Percentiles rank a stretch among this genome's conserved stretches.
These are phyloP conservation scores for Plasmodium berghei DNA, from an alignment of 169 alveolate genomes.

Conservation along the genomic window DNA sequence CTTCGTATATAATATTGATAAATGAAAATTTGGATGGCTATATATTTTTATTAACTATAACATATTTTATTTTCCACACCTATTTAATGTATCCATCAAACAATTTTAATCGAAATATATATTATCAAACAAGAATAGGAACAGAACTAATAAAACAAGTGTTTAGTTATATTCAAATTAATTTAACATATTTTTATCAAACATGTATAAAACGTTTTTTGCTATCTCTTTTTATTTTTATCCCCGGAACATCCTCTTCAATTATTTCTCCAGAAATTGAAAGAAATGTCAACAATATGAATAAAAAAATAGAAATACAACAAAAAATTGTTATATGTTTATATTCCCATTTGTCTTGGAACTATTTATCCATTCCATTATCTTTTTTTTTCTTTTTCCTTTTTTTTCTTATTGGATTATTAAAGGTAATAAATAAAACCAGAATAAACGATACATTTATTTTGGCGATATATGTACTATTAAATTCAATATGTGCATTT, in stretches of 20 bases:
- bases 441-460: background rate
- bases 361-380: slow-evolving; percentile 31
- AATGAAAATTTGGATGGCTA: slow-evolving; percentile 18
- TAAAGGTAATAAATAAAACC: slow-evolving; percentile 19
- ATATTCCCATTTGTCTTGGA: slow-evolving; percentile 43
- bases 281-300: slow-evolving; percentile 3
- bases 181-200: slow-evolving; percentile 32
- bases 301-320: slow-evolving; percentile 46
- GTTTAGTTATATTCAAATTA: slow-evolving; percentile 1
- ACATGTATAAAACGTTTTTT: slow-evolving; percentile 38
- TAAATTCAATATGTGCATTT: background rate
- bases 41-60: slow-evolving; percentile 11
- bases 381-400: slow-evolving; percentile 31
- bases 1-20: slow-evolving; percentile 54
- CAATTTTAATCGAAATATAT: slow-evolving; percentile 32
- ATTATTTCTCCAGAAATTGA: slow-evolving; percentile 21
- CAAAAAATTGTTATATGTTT: slow-evolving; percentile 58
- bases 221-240: slow-evolving; percentile 26
- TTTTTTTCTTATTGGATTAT: slow-evolving; percentile 38
- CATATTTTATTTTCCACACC: slow-evolving; percentile 40
- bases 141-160: slow-evolving; percentile 9
- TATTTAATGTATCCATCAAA: slow-evolving; percentile 60
- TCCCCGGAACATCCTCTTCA: slow-evolving; percentile 13
- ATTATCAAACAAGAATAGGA: slow-evolving; percentile 28
- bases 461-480: background rate